Conservation (phyloP, 2,329 filamentous ascomycete genomes). For the Aspergillus vadensis region DNA sequence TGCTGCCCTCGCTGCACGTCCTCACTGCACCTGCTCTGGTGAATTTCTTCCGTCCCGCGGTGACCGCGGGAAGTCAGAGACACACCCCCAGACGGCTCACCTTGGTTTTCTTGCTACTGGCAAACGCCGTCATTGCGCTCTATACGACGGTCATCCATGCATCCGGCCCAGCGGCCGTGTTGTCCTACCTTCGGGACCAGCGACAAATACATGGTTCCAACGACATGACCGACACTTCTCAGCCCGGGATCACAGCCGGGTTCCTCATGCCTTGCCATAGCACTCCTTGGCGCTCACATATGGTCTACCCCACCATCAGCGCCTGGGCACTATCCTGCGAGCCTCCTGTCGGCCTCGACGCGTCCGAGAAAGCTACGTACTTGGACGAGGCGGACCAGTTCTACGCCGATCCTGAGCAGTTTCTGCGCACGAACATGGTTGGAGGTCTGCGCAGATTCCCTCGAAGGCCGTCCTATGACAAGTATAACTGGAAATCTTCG, state of each 20-base stretch:
- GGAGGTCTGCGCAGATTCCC: slow-evolving; percentile 39
- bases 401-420: slow-evolving; percentile 66
- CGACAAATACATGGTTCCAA: slow-evolving; percentile 57
- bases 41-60: slow-evolving; percentile 61
- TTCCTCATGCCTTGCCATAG: slow-evolving; percentile 97
- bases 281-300: slow-evolving; percentile 89
- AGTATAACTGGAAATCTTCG: slow-evolving; percentile 1
- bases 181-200: slow-evolving; percentile 72
- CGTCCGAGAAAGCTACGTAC: slow-evolving; percentile 66
- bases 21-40: slow-evolving; percentile 70
- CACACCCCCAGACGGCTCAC: slow-evolving; percentile 53
- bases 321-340: slow-evolving; percentile 90
- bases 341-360: slow-evolving; percentile 72
- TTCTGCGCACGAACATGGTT: slow-evolving; percentile 59
- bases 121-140: slow-evolving; percentile 70
- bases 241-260: slow-evolving; percentile 57
- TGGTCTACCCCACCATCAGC: slow-evolving; percentile 71
- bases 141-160: slow-evolving; percentile 81
- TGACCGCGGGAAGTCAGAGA: slow-evolving; percentile 34
- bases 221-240: not conserved
- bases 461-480: slow-evolving; percentile 35
- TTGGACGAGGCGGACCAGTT: slow-evolving; percentile 90
- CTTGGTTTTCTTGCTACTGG: slow-evolving; percentile 59
- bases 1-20: slow-evolving; percentile 83
- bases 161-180: slow-evolving; percentile 72